These are phyloP conservation scores for Benincasa hispida DNA, from an alignment of 306 rosid species.

Conservation along the genomic window DNA sequence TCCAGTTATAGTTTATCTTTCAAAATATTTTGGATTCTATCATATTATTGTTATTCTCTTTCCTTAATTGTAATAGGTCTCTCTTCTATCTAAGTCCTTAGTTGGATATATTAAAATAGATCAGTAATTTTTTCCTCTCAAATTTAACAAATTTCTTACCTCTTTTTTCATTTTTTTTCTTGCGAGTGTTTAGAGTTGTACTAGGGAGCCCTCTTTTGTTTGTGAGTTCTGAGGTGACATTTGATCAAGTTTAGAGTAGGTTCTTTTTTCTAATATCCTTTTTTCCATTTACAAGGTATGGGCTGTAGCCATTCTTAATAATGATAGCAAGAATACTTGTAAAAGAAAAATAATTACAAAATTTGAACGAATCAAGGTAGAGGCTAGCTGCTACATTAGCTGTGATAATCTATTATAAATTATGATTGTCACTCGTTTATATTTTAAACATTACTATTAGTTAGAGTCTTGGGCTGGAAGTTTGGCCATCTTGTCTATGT, in stretches of 20 bases:
- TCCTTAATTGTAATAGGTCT: too few relatives aligned
- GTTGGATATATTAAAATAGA: too few relatives aligned
- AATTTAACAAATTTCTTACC: background rate
- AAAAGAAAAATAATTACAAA: background rate
- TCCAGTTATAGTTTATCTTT: too few relatives aligned
- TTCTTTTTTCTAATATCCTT: background rate
- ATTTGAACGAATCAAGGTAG: background rate
- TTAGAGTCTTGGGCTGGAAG: background rate
- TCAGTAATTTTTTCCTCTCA: too few relatives aligned
- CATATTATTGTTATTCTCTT: too few relatives aligned
- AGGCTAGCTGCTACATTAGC: background rate
- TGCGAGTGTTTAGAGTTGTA: too few relatives aligned
- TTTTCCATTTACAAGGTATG: background rate
- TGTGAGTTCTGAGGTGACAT: background rate
- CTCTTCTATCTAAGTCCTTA: too few relatives aligned
- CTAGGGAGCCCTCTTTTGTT: background rate
- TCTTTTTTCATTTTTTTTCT: background rate
- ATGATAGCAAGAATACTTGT: background rate
- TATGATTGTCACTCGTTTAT: background rate
- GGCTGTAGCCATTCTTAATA: background rate
- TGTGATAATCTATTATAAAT: too few relatives aligned
- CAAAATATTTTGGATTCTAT: too few relatives aligned
- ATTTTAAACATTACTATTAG: background rate
- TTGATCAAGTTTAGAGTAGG: background rate
- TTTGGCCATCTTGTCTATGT: background rate